Evolutionary conservation across 2,329 filamentous ascomycete species (phyloP), one percentile per base, ranked within the genome.

Genomic region (Colletotrichum cereale): DNA sequence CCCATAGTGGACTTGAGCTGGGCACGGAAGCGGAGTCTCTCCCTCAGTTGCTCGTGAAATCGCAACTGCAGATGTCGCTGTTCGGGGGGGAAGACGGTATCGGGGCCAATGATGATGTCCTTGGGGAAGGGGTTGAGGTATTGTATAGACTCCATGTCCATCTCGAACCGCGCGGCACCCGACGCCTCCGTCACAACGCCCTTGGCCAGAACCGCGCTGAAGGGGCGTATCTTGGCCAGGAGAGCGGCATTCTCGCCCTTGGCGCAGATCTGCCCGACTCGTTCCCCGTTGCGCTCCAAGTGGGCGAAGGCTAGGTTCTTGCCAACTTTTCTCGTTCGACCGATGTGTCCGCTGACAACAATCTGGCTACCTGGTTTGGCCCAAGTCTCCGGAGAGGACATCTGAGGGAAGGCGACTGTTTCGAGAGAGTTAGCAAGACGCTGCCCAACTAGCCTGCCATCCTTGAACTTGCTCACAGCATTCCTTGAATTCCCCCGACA

Each of bases 1-100:
- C 85, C 89, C 40, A 86, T 82, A 69, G 85, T 85, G 5, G 84
- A 85, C 47, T 82, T 85, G 5, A 92, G 86, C 74, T 86, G 84
- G 31, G 89, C 86, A n/a, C 97, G 89, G 74, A 96, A 91, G 1
- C 84, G 80, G 3, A 99, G 86, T 5, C 95, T 89, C 1, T 91
- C 82, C 29, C 89, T 88, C 5, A 98, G 84, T 26, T 87, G 82
- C 10, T 83, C 80, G 66, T 95, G 91, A 65, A 93, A 96, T 38
- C 95, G 91, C 55, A 99, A 86, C 76, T 98, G 95, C 24, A 98
- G 83, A 80, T 98, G 93, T 29, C 96, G 90, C 68, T 92, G 88
- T 60, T 93, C 88, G 0, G 91, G 89, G 0, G 92, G 87, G 77
- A 96, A 97, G 0, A 90, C 86, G 2, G 92, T 93, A 58, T 92